These are phyloP conservation scores for Pseudocercospora macadamiae DNA, from an alignment of 2,329 filamentous ascomycete species.

Conservation along the genomic window DNA sequence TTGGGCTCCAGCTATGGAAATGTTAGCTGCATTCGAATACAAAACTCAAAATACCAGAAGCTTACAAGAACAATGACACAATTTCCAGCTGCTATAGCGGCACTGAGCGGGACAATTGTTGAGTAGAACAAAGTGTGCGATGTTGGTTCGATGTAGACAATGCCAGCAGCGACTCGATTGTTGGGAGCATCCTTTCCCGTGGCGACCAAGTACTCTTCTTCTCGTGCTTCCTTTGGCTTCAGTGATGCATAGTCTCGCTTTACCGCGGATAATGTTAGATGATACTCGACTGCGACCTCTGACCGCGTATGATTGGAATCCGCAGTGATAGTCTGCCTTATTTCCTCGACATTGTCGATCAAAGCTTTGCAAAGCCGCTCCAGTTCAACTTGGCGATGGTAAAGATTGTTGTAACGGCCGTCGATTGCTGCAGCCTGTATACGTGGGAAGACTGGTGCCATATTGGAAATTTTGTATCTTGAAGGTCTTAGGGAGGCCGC, in stretches of 20 bases:
- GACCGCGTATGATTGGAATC: constrained; percentile 42
- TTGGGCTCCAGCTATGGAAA: constrained; percentile 44
- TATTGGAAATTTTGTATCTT: no score
- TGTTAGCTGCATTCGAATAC: constrained; percentile 43
- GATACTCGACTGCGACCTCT: constrained; percentile 49
- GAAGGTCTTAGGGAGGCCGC: no score
- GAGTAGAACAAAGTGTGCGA: constrained; percentile 55
- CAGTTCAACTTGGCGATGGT: constrained; percentile 52
- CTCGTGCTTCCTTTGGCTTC: constrained; percentile 42
- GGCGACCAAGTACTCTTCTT: constrained; percentile 48
- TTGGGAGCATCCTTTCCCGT: constrained; percentile 44
- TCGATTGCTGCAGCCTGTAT: constrained; percentile 50
- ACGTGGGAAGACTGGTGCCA: constrained; percentile 35
- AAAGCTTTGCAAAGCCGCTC: constrained; percentile 47
- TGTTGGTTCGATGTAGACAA: constrained; percentile 54
- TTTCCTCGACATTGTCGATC: constrained; percentile 38
- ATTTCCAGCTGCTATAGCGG: constrained; percentile 56
- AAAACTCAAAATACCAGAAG: constrained; percentile 33
- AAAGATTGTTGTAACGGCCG: constrained; percentile 49
- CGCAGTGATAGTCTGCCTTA: constrained; percentile 46
- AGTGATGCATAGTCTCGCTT: constrained; percentile 46
- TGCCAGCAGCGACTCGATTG: constrained; percentile 42
- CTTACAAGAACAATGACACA: constrained; percentile 55
- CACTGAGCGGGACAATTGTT: constrained; percentile 47
- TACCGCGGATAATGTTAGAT: constrained; percentile 45